Evolutionary conservation across 2,329 filamentous ascomycete species (phyloP).

Genomic region (Rhexocercosporidium sp.): DNA sequence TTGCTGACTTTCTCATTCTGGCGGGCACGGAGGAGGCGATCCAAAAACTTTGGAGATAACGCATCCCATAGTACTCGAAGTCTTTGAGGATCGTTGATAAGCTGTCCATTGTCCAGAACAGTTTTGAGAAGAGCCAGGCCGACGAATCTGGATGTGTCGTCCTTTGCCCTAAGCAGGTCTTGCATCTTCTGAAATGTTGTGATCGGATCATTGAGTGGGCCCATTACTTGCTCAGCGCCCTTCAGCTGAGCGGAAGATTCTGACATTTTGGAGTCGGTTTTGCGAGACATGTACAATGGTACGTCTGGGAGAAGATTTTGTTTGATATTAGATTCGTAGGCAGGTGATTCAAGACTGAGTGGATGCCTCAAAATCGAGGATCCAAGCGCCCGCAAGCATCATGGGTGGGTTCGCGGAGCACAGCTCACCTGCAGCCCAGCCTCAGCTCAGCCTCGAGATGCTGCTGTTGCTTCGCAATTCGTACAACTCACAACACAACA

Average conservation of each 20-base stretch:
- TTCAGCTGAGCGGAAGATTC: not conserved
- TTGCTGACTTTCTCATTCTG: conserved; percentile 43
- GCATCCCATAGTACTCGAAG: conserved; percentile 62
- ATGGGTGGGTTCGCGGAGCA: not conserved
- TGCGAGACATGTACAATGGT: not conserved
- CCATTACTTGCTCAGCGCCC: not conserved
- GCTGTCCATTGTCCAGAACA: conserved; percentile 64
- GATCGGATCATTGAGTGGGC: conserved; percentile 23
- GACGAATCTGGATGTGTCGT: conserved; percentile 72
- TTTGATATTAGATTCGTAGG: not conserved
- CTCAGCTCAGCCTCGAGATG: conserved; percentile 6
- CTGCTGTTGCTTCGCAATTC: not conserved
- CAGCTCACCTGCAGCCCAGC: not conserved
- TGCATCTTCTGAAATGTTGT: conserved; percentile 55
- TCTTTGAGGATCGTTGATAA: conserved; percentile 53
- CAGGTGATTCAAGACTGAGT: not conserved
- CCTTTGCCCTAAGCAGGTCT: conserved; percentile 59
- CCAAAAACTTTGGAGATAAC: conserved; percentile 67
- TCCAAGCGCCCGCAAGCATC: not conserved
- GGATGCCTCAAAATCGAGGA: not conserved
- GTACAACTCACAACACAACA: conserved; percentile 6
- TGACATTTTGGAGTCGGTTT: conserved; percentile 14
- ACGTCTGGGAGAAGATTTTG: not conserved
- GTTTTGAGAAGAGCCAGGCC: conserved; percentile 69
- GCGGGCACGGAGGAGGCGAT: conserved; percentile 64